phyloP scores from a whole-genome alignment of 2,329 filamentous ascomycete species.

The Diaporthe vaccinii region DNA sequence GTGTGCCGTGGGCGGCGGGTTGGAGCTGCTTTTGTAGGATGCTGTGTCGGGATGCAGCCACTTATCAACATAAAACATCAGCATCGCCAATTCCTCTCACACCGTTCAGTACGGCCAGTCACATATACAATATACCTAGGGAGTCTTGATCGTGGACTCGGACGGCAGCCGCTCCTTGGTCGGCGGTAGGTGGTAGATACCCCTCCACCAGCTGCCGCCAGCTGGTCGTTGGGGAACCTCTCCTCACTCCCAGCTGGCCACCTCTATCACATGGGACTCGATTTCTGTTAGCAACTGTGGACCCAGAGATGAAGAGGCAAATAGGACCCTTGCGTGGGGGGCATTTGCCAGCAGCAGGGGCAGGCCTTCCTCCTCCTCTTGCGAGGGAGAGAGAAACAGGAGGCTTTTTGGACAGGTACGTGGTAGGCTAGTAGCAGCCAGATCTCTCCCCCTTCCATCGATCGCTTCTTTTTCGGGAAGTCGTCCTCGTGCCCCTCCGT shows the following conservation, averaged over 20 bases:
- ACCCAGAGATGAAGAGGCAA: neutral
- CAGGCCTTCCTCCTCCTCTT: slow-evolving; percentile 7
- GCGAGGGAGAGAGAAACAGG: neutral
- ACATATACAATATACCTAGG: neutral
- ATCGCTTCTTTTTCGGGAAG: slow-evolving; percentile 29
- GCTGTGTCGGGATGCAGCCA: neutral
- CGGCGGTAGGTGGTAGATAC: neutral
- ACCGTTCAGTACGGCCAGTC: neutral
- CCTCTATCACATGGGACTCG: slow-evolving; percentile 25
- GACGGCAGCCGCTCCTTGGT: too few species aligned
- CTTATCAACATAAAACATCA: neutral
- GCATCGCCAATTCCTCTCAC: neutral
- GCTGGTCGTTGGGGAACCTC: neutral
- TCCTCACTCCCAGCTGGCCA: neutral
- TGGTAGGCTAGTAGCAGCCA: neutral
- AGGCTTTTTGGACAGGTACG: neutral
- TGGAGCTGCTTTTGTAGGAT: neutral
- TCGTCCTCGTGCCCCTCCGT: slow-evolving; percentile 32
- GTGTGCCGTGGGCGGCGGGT: neutral
- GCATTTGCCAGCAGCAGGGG: neutral
- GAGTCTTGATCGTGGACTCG: too few species aligned
- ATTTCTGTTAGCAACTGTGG: neutral
- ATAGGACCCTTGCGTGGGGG: slow-evolving; percentile 28
- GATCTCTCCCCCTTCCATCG: neutral
- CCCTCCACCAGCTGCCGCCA: neutral